Base-by-base conservation (phyloP, 2,329 filamentous ascomycete genomes). In the Pseudopyrenochaeta lycopersici region DNA sequence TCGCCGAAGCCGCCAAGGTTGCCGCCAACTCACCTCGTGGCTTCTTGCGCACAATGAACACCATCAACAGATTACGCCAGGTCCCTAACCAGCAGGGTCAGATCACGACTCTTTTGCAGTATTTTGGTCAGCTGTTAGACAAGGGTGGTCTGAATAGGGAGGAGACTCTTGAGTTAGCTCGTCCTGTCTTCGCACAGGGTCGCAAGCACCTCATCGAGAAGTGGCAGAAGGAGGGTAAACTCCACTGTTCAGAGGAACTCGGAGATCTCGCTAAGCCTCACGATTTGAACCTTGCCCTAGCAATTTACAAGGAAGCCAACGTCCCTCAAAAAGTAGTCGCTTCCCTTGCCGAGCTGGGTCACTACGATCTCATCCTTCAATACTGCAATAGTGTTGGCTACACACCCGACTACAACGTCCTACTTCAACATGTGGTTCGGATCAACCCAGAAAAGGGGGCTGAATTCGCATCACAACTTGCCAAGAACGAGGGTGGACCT, bases 151-250 rank as follows among this genome's bases (percentile, higher is more conserved):
- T 99, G 40, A 99, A 99, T 80, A 88, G 89, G 73, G 90, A 96
- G 63, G 95, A 99, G 79, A 97, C 93, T 41, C 82, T 99, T 33
- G 95, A 99, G 80, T 84, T 99, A 57, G 93, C 95, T 9, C 88
- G 92, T 63, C 95, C 95, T 17, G 95, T 99, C 17, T 84, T 99
- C 52, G 88, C 90, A 51, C 95, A 99, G 78, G 95, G 93, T 76
- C 88, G 95, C 62, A 98, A 97, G 80, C 92, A 98, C 72, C 82
- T 99, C 21, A 85, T 99, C 23, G 95, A 98, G 80, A 99, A 99
- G 79, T 99, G 96, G 96, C 85, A 98, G 76, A 90, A 90, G 72
- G 95, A 98, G 79, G 90, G 92, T 78, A 99, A 99, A 82, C 85
- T 99, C 38, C 91, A 96, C 75, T 93, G 90, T 79, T 98, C 95